Evolutionary conservation across 805 yeast species (phyloP).

Genomic region (Cyberlindnera maclurae): DNA sequence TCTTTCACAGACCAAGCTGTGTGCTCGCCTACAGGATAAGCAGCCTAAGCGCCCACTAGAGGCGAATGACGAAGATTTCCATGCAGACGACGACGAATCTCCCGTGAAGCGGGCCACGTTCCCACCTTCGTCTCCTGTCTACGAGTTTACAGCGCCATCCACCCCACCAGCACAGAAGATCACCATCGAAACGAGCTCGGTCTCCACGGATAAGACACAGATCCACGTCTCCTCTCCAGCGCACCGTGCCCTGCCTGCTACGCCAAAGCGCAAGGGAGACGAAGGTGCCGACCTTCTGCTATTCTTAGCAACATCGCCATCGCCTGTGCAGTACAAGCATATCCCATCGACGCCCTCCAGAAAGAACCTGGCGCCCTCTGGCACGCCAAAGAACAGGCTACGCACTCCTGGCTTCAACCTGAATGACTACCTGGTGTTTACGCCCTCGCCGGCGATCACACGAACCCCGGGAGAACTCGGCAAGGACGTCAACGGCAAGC

Average conservation of each 20-base stretch:
- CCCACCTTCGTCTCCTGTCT: slow-evolving; percentile 24
- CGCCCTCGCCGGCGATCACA: slow-evolving; percentile 53
- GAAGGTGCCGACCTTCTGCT: slow-evolving; percentile 81
- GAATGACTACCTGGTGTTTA: slow-evolving; percentile 73
- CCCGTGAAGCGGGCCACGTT: slow-evolving; percentile 11
- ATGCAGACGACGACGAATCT: slow-evolving; percentile 18
- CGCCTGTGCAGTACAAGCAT: slow-evolving; percentile 34
- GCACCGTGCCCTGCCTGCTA: slow-evolving; percentile 13
- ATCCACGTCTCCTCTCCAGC: slow-evolving; percentile 17
- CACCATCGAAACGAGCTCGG: slow-evolving; percentile 20
- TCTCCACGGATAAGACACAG: slow-evolving; percentile 23
- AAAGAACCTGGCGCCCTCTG: slow-evolving; percentile 14
- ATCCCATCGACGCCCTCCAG: slow-evolving; percentile 21
- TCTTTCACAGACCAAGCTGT: slow-evolving; percentile 34
- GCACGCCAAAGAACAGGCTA: slow-evolving; percentile 25
- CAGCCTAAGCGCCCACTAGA: slow-evolving; percentile 17
- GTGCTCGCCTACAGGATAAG: slow-evolving; percentile 17
- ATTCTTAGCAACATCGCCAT: slow-evolving; percentile 80
- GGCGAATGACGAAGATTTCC: slow-evolving; percentile 12
- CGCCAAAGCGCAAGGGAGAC: slow-evolving; percentile 24
- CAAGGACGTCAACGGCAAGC: slow-evolving; percentile 22
- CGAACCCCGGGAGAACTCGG: slow-evolving; percentile 30
- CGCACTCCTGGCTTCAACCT: slow-evolving; percentile 69
- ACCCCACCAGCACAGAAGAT: slow-evolving; percentile 24
- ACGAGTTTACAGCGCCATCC: slow-evolving; percentile 17